A percentile compares a stretch with the other conserved stretches of the same genome.
These are phyloP conservation scores for Vigna angularis DNA, from an alignment of 306 rosid species.

Conservation along the genomic window DNA sequence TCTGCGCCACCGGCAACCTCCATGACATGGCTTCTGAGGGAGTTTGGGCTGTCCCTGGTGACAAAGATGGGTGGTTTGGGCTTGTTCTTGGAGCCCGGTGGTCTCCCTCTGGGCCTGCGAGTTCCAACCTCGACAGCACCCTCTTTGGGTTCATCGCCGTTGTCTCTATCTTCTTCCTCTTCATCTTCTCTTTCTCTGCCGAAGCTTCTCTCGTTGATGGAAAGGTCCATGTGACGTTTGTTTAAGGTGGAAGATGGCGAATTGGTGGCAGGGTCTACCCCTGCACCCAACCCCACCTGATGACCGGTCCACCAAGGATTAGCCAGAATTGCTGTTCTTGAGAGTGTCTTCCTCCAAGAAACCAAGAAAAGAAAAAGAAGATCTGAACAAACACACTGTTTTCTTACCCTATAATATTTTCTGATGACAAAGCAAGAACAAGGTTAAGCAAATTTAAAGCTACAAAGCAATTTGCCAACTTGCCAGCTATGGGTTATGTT, in stretches of 20 bases:
- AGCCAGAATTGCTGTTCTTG: conserved; percentile 62
- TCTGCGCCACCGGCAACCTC: conserved; percentile 86
- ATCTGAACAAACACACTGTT: neutral
- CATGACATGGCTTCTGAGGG: conserved; percentile 84
- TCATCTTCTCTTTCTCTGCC: conserved; percentile 8
- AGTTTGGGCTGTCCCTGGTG: conserved; percentile 85
- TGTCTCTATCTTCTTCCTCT: conserved; percentile 59
- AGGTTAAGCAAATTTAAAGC: conserved; percentile 19
- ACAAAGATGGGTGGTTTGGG: conserved; percentile 91
- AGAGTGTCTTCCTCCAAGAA: neutral
- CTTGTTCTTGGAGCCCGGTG: conserved; percentile 90
- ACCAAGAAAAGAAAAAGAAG: neutral
- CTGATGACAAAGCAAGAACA: neutral
- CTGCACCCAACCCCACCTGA: conserved; percentile 74
- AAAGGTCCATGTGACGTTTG: conserved; percentile 59
- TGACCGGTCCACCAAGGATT: conserved; percentile 94
- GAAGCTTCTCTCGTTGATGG: conserved; percentile 63
- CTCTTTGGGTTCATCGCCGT: conserved; percentile 70
- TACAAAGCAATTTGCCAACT: conserved; percentile 18
- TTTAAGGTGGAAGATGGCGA: conserved; percentile 49
- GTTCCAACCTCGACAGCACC: conserved; percentile 82
- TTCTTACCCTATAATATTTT: neutral
- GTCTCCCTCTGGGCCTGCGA: conserved; percentile 85
- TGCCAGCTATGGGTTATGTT: neutral
- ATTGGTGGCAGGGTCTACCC: conserved; percentile 68